These are phyloP conservation scores for Anethum foeniculum DNA, from an alignment of 140 eudicot species.

Conservation along the genomic window DNA sequence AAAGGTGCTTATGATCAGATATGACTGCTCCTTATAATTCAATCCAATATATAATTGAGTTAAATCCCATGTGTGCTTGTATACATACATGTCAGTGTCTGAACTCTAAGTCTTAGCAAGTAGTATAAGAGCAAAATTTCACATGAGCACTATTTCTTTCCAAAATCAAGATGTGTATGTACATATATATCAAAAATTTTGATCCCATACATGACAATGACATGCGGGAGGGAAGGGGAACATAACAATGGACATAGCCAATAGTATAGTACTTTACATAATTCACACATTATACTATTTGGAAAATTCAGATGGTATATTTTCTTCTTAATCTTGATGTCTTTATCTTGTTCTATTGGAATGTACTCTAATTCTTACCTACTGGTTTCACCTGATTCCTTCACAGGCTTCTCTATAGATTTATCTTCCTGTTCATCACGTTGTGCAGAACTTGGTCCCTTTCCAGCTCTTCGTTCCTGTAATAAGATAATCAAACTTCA, in stretches of 20 bases:
- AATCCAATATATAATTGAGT: background rate
- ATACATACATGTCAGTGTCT: background rate
- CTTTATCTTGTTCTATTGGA: constrained; percentile 10
- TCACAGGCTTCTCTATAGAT: constrained; percentile 19
- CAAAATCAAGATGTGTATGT: background rate
- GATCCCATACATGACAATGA: background rate
- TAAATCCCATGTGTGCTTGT: background rate
- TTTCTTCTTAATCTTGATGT: background rate
- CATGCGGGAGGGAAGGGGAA: background rate
- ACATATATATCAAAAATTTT: background rate
- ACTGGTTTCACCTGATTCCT: constrained; percentile 14
- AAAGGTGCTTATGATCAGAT: background rate
- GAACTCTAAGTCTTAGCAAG: background rate
- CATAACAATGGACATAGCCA: background rate
- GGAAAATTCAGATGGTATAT: background rate
- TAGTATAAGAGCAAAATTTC: background rate
- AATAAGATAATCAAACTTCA: constrained; percentile 2
- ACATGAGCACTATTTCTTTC: background rate
- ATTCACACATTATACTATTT: background rate
- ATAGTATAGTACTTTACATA: background rate
- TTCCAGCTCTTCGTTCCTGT: constrained; percentile 31
- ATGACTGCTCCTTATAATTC: background rate
- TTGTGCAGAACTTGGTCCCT: constrained; percentile 28
- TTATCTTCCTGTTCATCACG: constrained; percentile 20
- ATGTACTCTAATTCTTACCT: constrained; percentile 7